Evolutionary conservation across 805 yeast species (phyloP).

Genomic region (Diddensiella transvaalensis): DNA sequence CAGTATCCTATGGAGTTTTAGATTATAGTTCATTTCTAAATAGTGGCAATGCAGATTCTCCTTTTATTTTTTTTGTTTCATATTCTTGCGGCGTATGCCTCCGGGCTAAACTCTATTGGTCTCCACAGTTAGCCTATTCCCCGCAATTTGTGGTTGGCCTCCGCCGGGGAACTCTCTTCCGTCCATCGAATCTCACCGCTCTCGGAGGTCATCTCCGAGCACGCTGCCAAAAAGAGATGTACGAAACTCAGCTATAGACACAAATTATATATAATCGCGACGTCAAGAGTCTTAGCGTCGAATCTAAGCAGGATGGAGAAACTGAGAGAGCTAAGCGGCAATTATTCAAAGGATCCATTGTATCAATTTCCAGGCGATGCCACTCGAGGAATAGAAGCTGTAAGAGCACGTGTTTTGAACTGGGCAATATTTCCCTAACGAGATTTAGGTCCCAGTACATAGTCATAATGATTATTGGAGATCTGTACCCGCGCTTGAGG

Average conservation of each 20-base stretch:
- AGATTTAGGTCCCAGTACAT: slow-evolving; percentile 41
- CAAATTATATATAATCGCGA: not conserved
- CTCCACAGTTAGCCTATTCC: no score
- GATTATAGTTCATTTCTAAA: not conserved
- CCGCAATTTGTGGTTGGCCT: no score
- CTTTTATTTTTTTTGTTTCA: no score
- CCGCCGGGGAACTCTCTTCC: no score
- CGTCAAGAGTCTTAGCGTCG: not conserved
- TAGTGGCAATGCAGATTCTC: no score
- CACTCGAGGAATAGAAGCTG: not conserved
- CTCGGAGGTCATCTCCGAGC: not conserved
- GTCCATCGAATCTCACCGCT: no score
- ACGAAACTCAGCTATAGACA: not conserved
- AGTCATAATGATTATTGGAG: slow-evolving; percentile 75
- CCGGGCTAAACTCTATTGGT: no score
- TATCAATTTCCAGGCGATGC: not conserved
- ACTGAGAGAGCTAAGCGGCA: not conserved
- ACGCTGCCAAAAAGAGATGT: not conserved
- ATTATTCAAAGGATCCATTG: not conserved
- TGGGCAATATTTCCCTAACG: not conserved
- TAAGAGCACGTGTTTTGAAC: not conserved
- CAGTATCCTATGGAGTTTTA: slow-evolving; percentile 15
- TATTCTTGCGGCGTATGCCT: no score
- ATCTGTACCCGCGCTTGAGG: slow-evolving; percentile 53
- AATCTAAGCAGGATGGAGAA: not conserved